A percentile compares a stretch with the other conserved stretches of the same genome.
Evolutionary conservation across 768 basidiomycete species (phyloP).

Genomic region (Boletales sp.): DNA sequence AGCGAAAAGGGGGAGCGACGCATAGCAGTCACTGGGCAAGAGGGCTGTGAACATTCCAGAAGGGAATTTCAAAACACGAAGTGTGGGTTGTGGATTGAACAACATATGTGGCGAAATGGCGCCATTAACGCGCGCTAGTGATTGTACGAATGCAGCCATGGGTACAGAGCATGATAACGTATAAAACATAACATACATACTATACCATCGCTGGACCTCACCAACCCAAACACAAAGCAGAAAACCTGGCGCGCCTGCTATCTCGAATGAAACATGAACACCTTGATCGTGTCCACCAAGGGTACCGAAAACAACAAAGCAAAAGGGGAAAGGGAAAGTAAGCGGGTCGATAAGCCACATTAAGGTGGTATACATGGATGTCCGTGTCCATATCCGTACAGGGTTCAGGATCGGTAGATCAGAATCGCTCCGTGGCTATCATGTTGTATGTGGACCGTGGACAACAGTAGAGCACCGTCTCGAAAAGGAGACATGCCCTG

Average conservation of each 20-base stretch:
- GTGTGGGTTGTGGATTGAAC: no score
- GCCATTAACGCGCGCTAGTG: background rate
- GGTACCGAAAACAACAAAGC: background rate
- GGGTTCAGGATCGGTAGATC: conserved; percentile 4
- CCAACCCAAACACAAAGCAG: background rate
- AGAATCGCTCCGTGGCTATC: background rate
- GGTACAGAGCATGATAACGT: background rate
- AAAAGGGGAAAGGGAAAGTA: background rate
- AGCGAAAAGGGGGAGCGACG: no score
- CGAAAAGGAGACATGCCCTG: background rate
- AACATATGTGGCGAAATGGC: no score
- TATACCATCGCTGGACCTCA: background rate
- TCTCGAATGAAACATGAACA: background rate
- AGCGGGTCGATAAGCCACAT: conserved; percentile 16
- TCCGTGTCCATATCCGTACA: background rate
- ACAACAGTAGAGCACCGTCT: background rate
- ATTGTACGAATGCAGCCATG: conserved; percentile 1
- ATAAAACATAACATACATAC: conserved; percentile 1
- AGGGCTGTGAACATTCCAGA: no score
- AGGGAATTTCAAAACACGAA: no score
- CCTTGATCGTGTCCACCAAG: background rate
- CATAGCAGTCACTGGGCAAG: no score
- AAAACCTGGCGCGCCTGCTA: background rate
- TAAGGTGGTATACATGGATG: conserved; percentile 8
- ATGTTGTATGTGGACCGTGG: background rate